These are phyloP conservation scores for Gliomastix tumulicola DNA, from an alignment of 2,329 filamentous ascomycete species.

Conservation along the genomic window DNA sequence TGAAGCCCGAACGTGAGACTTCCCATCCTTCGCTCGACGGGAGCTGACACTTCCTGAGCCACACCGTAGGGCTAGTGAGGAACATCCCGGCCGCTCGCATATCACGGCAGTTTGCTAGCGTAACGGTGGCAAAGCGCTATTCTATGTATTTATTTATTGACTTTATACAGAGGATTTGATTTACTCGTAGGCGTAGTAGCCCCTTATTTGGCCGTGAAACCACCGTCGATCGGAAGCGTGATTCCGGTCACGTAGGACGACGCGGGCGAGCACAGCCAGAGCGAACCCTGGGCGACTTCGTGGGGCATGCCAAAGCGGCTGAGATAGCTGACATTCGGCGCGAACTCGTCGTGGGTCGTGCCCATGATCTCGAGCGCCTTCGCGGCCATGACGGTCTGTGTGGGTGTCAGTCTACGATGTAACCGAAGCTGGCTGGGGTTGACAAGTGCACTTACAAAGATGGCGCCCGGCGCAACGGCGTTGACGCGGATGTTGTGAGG, in stretches of 20 bases:
- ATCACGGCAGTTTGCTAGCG: too few species aligned
- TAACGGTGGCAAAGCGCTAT: too few species aligned
- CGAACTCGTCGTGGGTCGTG: conserved; percentile 11
- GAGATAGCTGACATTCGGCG: conserved; percentile 7
- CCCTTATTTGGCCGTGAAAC: conserved; percentile 1
- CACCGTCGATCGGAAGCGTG: conserved; percentile 1
- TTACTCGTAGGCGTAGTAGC: neutral
- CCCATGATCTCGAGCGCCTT: conserved; percentile 10
- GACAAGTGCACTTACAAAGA: conserved; percentile 7
- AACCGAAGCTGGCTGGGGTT: neutral
- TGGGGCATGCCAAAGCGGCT: conserved; percentile 2
- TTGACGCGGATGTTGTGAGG: conserved; percentile 12
- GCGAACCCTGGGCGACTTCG: conserved; percentile 1
- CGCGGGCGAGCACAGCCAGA: conserved; percentile 1
- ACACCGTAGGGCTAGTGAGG: too few species aligned
- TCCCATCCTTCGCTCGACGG: too few species aligned
- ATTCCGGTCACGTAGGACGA: conserved; percentile 3
- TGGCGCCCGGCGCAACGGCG: conserved; percentile 10
- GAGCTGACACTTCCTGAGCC: too few species aligned
- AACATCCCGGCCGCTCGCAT: too few species aligned
- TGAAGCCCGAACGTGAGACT: too few species aligned
- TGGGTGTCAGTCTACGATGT: too few species aligned
- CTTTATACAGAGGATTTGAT: neutral
- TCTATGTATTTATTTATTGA: too few species aligned
- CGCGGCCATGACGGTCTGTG: conserved; percentile 9